These are phyloP conservation scores for Purpureocillium lavendulum DNA, from an alignment of 2,329 filamentous ascomycete species.

Conservation along the genomic window DNA sequence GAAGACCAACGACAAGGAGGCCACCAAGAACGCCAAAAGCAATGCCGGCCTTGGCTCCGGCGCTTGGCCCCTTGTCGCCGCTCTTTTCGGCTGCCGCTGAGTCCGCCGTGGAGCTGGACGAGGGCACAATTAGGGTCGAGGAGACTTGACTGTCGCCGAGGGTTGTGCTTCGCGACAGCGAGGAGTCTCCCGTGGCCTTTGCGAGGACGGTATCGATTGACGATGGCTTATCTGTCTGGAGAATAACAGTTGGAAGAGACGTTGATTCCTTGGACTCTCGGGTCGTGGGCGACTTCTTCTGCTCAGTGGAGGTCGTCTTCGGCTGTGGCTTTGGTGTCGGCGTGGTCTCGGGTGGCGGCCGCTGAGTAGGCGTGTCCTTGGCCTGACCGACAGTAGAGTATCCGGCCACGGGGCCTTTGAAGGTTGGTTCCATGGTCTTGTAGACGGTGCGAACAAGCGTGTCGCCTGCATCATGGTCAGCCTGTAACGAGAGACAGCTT, in stretches of 20 bases:
- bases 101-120: slow-evolving; percentile 11
- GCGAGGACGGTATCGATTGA: slow-evolving; percentile 20
- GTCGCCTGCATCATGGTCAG: slow-evolving; percentile 3
- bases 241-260: slow-evolving; percentile 16
- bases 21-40: slow-evolving; percentile 72
- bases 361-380: slow-evolving; percentile 7
- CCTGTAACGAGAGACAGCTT: not conserved
- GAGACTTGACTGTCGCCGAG: slow-evolving; percentile 8
- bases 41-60: slow-evolving; percentile 65
- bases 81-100: slow-evolving; percentile 3
- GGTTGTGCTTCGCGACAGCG: slow-evolving; percentile 5
- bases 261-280: slow-evolving; percentile 1
- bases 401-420: slow-evolving; percentile 32
- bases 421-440: slow-evolving; percentile 30
- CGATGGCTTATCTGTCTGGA: slow-evolving; percentile 14
- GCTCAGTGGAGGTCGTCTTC: slow-evolving; percentile 8
- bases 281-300: slow-evolving; percentile 7
- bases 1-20: slow-evolving; percentile 56
- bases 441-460: slow-evolving; percentile 30
- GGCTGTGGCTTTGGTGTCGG: slow-evolving; percentile 5
- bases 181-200: slow-evolving; percentile 17
- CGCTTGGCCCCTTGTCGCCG: slow-evolving; percentile 13
- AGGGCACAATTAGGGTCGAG: slow-evolving; percentile 12
- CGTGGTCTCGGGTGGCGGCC: slow-evolving; percentile 4
- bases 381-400: slow-evolving; percentile 26